A percentile compares a stretch with the other conserved stretches of the same genome.
These are phyloP conservation scores for Dipteronia dyeriana DNA, from an alignment of 345 rosid species.

Conservation along the genomic window DNA sequence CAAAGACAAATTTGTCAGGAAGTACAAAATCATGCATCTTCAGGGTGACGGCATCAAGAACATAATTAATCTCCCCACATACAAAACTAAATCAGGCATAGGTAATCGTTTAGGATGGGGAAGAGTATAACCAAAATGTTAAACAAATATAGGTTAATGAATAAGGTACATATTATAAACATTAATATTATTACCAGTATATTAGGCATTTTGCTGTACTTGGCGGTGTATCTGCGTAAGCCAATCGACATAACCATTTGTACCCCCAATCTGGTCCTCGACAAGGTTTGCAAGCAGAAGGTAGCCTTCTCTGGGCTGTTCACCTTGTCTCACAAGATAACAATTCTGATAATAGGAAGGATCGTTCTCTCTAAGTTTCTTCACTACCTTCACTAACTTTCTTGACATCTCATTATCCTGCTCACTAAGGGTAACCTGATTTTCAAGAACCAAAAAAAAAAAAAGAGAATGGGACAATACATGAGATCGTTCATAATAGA, in stretches of 20 bases:
- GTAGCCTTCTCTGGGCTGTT: slow-evolving; percentile 94
- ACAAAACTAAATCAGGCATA: not conserved
- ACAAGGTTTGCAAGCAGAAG: slow-evolving; percentile 75
- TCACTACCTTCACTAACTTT: slow-evolving; percentile 61
- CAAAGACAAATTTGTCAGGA: not conserved
- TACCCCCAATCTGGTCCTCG: slow-evolving; percentile 82
- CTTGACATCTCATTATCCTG: slow-evolving; percentile 83
- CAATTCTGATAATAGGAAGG: slow-evolving; percentile 71
- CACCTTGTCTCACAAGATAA: slow-evolving; percentile 92
- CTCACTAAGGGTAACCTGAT: slow-evolving; percentile 65
- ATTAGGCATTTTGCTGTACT: slow-evolving; percentile 75
- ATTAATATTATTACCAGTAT: slow-evolving; percentile 33
- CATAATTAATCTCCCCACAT: too few relatives aligned
- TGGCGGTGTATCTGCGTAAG: slow-evolving; percentile 81
- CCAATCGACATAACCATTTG: slow-evolving; percentile 84
- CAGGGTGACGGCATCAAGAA: too few relatives aligned
- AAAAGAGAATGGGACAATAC: not conserved
- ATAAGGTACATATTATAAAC: not conserved
- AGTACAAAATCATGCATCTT: not conserved
- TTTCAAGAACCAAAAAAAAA: slow-evolving; percentile 13
- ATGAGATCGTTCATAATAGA: not conserved
- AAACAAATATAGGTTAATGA: slow-evolving; percentile 1
- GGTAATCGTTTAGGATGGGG: not conserved
- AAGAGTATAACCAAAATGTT: not conserved
- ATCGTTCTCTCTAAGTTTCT: slow-evolving; percentile 72